Conservation (phyloP, 2,329 filamentous ascomycete species). For the Sporothrix schenckii region DNA sequence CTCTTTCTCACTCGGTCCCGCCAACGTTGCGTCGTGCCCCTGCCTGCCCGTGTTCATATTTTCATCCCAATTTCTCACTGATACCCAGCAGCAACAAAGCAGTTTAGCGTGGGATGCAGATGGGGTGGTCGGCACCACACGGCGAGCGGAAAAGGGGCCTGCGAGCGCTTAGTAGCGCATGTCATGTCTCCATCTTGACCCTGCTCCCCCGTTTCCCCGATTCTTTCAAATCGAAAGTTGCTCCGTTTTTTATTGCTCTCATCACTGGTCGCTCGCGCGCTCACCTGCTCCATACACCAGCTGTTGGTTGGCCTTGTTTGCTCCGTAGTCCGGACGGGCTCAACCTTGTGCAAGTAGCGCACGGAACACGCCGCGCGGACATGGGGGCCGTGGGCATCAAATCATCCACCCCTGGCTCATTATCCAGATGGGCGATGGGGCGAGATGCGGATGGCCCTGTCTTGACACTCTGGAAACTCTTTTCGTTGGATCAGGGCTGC, state of each 20-base stretch:
- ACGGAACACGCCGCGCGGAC: slow-evolving; percentile 23
- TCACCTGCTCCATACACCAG: slow-evolving; percentile 1
- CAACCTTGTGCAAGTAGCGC: slow-evolving; percentile 21
- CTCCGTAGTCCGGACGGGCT: slow-evolving; percentile 15
- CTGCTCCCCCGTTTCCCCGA: not conserved
- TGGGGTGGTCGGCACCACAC: slow-evolving; percentile 20
- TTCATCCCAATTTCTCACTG: slow-evolving; percentile 29
- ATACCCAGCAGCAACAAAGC: not conserved
- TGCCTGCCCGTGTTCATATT: not conserved
- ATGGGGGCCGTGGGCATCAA: not conserved
- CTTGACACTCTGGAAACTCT: not conserved
- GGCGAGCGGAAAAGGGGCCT: slow-evolving; percentile 24
- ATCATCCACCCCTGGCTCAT: slow-evolving; percentile 20
- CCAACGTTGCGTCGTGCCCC: not conserved
- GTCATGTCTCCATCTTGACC: slow-evolving; percentile 5
- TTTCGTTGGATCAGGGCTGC: not conserved
- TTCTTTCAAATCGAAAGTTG: not conserved
- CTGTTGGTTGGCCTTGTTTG: slow-evolving; percentile 14
- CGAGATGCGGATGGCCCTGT: slow-evolving; percentile 19
- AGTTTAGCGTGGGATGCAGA: slow-evolving; percentile 32
- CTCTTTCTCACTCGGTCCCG: not conserved
- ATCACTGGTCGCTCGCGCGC: not conserved
- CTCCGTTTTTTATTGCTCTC: not conserved
- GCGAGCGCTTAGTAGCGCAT: slow-evolving; percentile 32
- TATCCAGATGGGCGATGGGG: slow-evolving; percentile 22